Conservation (phyloP, 305 asterid species). For the Fraxinus angustifolia region DNA sequence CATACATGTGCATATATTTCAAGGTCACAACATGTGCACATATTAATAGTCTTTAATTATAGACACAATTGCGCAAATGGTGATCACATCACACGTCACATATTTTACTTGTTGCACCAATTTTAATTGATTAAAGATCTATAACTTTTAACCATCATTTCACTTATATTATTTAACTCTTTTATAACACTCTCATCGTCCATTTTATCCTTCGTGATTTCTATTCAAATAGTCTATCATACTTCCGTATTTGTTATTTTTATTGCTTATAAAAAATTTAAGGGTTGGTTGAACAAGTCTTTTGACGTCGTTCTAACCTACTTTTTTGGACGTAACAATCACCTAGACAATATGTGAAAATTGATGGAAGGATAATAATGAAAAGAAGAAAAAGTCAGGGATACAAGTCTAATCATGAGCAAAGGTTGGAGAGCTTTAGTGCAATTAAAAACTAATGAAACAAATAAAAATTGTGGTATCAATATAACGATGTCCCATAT, state of each 20-base stretch:
- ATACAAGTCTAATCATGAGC: background rate
- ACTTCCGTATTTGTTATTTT: background rate
- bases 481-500: background rate
- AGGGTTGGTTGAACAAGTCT: background rate
- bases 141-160: background rate
- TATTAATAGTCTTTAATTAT: background rate
- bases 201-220: background rate
- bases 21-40: background rate
- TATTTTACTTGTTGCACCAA: background rate
- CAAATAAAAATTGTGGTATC: background rate
- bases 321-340: background rate
- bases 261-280: background rate
- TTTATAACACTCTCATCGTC: background rate
- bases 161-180: background rate
- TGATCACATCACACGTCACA: background rate
- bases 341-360: background rate
- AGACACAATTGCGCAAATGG: background rate
- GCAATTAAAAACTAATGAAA: background rate
- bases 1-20: background rate
- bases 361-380: background rate
- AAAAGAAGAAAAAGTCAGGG: background rate
- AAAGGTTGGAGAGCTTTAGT: slow-evolving; percentile 8
- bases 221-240: background rate
- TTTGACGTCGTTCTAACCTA: background rate
- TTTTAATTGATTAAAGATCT: background rate